Evolutionary conservation across 2,329 filamentous ascomycete species (phyloP).

Genomic region (Calonectria multiphialidica): DNA sequence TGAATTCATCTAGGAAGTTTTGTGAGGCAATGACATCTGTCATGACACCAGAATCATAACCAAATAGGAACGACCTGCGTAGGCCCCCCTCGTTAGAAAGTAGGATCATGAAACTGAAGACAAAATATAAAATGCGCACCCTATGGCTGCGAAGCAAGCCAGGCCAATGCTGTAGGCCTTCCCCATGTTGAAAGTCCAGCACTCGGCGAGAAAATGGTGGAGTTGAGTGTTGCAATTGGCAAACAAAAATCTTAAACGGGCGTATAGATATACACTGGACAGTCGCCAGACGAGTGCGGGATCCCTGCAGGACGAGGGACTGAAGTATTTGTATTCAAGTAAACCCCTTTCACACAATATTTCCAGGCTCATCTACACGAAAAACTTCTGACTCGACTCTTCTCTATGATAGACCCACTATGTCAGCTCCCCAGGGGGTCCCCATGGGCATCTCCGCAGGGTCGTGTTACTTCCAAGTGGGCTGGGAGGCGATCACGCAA

Average conservation of each 20-base stretch:
- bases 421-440: conserved; percentile 25
- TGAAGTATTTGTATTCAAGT: conserved; percentile 33
- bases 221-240: neutral
- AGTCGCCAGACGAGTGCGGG: neutral
- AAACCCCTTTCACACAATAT: conserved; percentile 13
- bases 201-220: neutral
- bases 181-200: conserved; percentile 47
- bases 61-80: conserved; percentile 56
- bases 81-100: conserved; percentile 2
- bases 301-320: neutral
- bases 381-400: neutral
- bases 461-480: conserved; percentile 26
- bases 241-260: neutral
- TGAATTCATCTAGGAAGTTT: conserved; percentile 65
- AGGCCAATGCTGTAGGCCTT: conserved; percentile 53
- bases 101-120: neutral
- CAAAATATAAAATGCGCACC: conserved; percentile 41
- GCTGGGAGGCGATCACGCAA: conserved; percentile 30
- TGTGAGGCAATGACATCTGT: conserved; percentile 66
- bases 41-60: conserved; percentile 51
- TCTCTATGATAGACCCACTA: conserved; percentile 23
- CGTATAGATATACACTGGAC: neutral
- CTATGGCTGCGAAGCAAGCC: conserved; percentile 56
- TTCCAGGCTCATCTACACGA: neutral
- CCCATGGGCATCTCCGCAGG: conserved; percentile 29